A percentile compares a stretch with the other conserved stretches of the same genome.
These are phyloP conservation scores for Boletellus dicymbophilus DNA, from an alignment of 1,284 basidiomycete genomes.

Conservation along the genomic window DNA sequence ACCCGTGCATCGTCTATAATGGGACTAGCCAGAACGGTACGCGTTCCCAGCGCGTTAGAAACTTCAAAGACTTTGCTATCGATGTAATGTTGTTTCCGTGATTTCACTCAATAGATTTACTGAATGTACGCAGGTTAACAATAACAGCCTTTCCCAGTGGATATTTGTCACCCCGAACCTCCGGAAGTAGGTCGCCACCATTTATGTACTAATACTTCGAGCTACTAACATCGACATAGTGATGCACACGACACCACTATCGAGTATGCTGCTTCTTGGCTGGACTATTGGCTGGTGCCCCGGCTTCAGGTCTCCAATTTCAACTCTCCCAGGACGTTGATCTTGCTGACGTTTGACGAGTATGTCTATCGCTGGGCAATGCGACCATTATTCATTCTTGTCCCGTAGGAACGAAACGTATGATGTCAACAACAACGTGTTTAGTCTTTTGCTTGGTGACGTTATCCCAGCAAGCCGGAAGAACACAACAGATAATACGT, in stretches of 20 bases:
- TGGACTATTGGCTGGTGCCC: constrained; percentile 55
- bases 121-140: constrained; percentile 24
- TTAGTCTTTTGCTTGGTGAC: constrained; percentile 52
- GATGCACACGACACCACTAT: constrained; percentile 58
- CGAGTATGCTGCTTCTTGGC: constrained; percentile 49
- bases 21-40: constrained; percentile 42
- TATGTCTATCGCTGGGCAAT: constrained; percentile 9
- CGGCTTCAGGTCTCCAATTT: constrained; percentile 48
- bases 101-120: not conserved
- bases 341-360: constrained; percentile 57
- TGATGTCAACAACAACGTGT: constrained; percentile 48
- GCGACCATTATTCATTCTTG: constrained; percentile 1
- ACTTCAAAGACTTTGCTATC: constrained; percentile 62
- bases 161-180: constrained; percentile 69
- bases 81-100: constrained; percentile 41
- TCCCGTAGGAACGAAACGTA: constrained; percentile 49
- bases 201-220: not conserved
- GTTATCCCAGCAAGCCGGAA: constrained; percentile 45
- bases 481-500: constrained; percentile 53
- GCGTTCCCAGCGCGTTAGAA: constrained; percentile 55
- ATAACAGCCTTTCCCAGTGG: constrained; percentile 59
- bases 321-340: constrained; percentile 53
- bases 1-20: constrained; percentile 57
- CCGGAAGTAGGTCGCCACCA: constrained; percentile 23
- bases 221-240: constrained; percentile 26